phyloP scores from a whole-genome alignment of 2,329 filamentous ascomycete genomes.

The Thermoascus crustaceus region DNA sequence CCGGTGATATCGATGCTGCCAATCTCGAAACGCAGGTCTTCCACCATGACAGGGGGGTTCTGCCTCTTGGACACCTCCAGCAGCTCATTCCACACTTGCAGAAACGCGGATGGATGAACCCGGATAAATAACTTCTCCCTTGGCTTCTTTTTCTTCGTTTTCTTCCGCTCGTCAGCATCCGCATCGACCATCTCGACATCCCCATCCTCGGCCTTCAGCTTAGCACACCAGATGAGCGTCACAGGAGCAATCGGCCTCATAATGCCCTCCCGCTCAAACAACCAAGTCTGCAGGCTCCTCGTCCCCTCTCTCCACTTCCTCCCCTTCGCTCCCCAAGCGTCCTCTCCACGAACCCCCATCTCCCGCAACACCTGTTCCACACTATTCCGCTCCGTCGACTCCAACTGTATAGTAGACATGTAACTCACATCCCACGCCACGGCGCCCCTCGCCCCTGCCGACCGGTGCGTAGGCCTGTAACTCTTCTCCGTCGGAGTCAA shows the following conservation, averaged over 20 bases:
- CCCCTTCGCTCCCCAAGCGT: constrained; percentile 56
- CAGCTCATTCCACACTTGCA: constrained; percentile 56
- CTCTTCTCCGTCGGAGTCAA: constrained; percentile 81
- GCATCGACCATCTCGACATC: constrained; percentile 31
- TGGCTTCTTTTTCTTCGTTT: constrained; percentile 23
- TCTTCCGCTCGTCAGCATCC: constrained; percentile 10
- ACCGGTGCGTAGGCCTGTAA: constrained; percentile 79
- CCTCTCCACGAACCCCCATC: constrained; percentile 52
- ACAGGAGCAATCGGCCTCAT: constrained; percentile 61
- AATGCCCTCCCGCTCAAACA: constrained; percentile 47
- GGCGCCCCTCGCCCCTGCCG: constrained; percentile 64
- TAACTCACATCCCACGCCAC: constrained; percentile 94
- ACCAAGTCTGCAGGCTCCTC: constrained; percentile 50
- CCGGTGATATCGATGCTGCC: constrained; percentile 63
- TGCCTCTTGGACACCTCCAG: constrained; percentile 52
- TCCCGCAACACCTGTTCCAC: constrained; percentile 59
- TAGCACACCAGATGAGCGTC: constrained; percentile 66
- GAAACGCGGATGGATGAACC: constrained; percentile 69
- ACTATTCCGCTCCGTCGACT: constrained; percentile 56
- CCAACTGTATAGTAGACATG: constrained; percentile 73
- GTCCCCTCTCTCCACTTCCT: constrained; percentile 63
- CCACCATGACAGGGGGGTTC: constrained; percentile 52
- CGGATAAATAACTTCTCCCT: constrained; percentile 58
- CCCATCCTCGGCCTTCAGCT: constrained; percentile 15
- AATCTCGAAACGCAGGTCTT: constrained; percentile 63